These are phyloP conservation scores for Yarrowia sp. DNA, from an alignment of 805 yeast genomes.

Conservation along the genomic window DNA sequence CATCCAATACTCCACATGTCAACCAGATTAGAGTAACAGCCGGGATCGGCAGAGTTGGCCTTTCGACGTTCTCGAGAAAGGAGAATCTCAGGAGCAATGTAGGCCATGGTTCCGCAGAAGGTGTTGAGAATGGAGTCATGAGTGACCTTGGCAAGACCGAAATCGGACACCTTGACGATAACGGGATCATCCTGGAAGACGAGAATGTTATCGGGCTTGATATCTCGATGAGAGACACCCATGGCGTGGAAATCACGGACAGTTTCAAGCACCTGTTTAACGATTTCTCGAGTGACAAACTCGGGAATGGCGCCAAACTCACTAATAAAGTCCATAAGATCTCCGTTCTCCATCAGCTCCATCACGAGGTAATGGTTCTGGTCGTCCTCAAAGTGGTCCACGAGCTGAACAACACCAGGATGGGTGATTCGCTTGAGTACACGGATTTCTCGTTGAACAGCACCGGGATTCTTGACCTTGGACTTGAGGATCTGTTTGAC, in stretches of 20 bases:
- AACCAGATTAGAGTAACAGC: constrained; percentile 74
- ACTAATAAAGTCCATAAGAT: constrained; percentile 94
- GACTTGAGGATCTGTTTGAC: constrained; percentile 85
- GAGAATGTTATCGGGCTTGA: constrained; percentile 93
- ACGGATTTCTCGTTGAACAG: constrained; percentile 82
- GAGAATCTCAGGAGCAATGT: constrained; percentile 92
- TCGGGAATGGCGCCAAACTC: constrained; percentile 86
- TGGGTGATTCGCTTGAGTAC: constrained; percentile 76
- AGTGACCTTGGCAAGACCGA: constrained; percentile 90
- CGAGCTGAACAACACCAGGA: constrained; percentile 77
- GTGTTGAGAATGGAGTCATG: constrained; percentile 89
- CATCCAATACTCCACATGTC: constrained; percentile 99
- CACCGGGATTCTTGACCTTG: constrained; percentile 70
- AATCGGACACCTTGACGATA: constrained; percentile 88
- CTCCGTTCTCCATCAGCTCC: constrained; percentile 97
- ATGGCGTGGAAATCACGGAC: constrained; percentile 80
- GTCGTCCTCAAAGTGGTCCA: constrained; percentile 81
- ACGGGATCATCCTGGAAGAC: constrained; percentile 91
- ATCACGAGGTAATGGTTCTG: constrained; percentile 82
- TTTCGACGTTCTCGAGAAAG: constrained; percentile 39
- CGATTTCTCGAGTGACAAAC: constrained; percentile 81
- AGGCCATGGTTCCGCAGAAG: constrained; percentile 95
- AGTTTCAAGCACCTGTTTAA: constrained; percentile 80
- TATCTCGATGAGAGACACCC: constrained; percentile 94
- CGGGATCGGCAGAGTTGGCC: constrained; percentile 33